A percentile compares a stretch with the other conserved stretches of the same genome.
phyloP scores from a whole-genome alignment of 306 rosid species.

The Cucumis cinereus region DNA sequence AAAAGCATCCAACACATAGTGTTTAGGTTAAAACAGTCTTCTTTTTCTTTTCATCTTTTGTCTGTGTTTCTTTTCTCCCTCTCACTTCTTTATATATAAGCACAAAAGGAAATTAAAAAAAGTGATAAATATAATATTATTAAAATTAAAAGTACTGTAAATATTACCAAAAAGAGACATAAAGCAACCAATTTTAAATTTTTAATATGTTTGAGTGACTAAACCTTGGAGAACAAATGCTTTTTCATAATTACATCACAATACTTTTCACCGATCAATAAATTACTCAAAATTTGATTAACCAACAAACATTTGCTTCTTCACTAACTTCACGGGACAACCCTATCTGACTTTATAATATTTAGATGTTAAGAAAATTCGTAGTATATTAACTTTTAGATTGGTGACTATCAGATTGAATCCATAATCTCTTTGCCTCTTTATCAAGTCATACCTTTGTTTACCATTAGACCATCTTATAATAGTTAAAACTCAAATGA shows the following conservation, averaged over 20 bases:
- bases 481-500: background rate
- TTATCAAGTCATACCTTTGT: too few relatives aligned
- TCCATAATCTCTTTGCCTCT: too few relatives aligned
- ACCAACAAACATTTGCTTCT: background rate
- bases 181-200: background rate
- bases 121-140: background rate
- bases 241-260: background rate
- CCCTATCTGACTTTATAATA: too few relatives aligned
- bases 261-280: background rate
- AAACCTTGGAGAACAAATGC: background rate
- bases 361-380: too few relatives aligned
- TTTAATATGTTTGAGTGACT: background rate
- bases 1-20: background rate
- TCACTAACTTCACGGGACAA: too few relatives aligned
- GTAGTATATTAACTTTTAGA: too few relatives aligned
- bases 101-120: background rate
- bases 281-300: background rate
- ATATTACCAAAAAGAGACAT: background rate
- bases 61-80: background rate
- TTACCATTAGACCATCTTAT: too few relatives aligned
- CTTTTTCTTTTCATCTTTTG: conserved; percentile 1
- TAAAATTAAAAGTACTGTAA: background rate
- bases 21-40: background rate
- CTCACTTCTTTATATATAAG: background rate
- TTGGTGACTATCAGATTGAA: too few relatives aligned